phyloP scores from a whole-genome alignment of 305 asterid species.

The Fraxinus sp. region DNA sequence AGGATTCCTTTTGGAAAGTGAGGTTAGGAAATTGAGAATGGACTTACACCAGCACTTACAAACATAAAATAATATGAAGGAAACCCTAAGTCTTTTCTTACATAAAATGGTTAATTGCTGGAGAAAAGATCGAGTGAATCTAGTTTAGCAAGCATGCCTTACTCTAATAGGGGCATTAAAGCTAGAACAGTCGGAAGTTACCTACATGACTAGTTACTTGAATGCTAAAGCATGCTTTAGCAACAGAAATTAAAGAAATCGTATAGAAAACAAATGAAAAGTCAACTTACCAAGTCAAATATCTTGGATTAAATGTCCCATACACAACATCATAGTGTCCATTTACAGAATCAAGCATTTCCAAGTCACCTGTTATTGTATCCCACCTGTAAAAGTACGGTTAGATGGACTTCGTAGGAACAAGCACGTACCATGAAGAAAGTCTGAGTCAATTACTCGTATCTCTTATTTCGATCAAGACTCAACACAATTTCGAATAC shows the following conservation, averaged over 20 bases:
- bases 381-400: slow-evolving; percentile 82
- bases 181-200: neutral
- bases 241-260: slow-evolving; percentile 20
- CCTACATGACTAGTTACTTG: neutral
- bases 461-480: slow-evolving; percentile 78
- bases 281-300: slow-evolving; percentile 69
- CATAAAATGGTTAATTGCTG: slow-evolving; percentile 7
- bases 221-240: slow-evolving; percentile 18
- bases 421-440: slow-evolving; percentile 22
- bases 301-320: slow-evolving; percentile 83
- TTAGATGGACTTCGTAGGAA: slow-evolving; percentile 33
- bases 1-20: slow-evolving; percentile 1
- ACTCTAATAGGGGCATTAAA: neutral
- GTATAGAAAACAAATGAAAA: slow-evolving; percentile 18
- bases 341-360: slow-evolving; percentile 71
- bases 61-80: neutral
- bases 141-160: neutral
- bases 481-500: slow-evolving; percentile 80
- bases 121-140: neutral
- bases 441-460: slow-evolving; percentile 59
- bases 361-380: slow-evolving; percentile 85
- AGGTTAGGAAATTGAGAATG: neutral
- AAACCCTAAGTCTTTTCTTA: neutral
- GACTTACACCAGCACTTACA: neutral
- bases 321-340: slow-evolving; percentile 91